These are phyloP conservation scores for Elymus sibiricus DNA, from an alignment of 176 grass and related monocot species.

Conservation along the genomic window DNA sequence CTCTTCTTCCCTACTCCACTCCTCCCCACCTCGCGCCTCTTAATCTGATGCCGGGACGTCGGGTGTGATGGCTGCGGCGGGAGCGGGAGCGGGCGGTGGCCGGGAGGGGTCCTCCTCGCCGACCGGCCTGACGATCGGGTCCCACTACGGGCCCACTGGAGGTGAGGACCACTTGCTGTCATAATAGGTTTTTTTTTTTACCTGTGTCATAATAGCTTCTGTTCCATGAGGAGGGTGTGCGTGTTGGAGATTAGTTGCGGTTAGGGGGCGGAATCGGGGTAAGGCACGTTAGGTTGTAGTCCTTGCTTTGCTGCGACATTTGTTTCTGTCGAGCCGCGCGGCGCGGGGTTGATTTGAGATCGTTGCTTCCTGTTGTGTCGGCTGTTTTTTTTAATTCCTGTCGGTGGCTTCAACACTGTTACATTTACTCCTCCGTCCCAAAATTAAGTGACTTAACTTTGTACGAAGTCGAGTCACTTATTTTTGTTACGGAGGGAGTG, in stretches of 20 bases:
- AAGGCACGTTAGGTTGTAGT: background rate
- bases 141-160: constrained; percentile 25
- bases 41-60: constrained; percentile 31
- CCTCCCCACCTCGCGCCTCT: background rate
- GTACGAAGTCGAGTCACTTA: no score
- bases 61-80: constrained; percentile 23
- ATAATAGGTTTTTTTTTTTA: background rate
- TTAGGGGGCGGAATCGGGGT: constrained; percentile 14
- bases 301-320: background rate
- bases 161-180: background rate
- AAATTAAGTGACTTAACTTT: no score
- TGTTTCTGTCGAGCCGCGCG: background rate
- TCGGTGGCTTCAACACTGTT: constrained; percentile 21
- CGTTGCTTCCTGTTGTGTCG: background rate
- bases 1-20: background rate
- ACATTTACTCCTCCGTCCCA: no score
- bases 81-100: background rate
- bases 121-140: constrained; percentile 13
- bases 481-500: no score
- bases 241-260: background rate
- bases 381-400: background rate
- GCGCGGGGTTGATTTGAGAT: background rate
- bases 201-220: background rate
- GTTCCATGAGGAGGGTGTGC: background rate
- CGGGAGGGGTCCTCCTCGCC: background rate